phyloP scores from a whole-genome alignment of 306 rosid genomes.

The Cotoneaster glaucophyllus region DNA sequence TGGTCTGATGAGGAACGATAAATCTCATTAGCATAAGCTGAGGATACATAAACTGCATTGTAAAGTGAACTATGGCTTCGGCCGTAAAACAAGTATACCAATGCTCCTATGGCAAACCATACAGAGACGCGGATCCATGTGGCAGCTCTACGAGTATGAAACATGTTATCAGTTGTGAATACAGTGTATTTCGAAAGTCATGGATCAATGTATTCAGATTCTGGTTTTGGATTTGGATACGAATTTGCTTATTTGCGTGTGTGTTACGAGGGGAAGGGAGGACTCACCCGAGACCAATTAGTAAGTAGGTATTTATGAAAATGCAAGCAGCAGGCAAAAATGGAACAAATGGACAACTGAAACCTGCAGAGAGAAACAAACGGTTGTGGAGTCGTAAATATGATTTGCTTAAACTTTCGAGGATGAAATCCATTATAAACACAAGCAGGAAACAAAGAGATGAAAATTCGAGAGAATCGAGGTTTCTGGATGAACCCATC shows the following conservation, averaged over 20 bases:
- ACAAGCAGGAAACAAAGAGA: neutral
- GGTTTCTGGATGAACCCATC: neutral
- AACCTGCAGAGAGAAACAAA: constrained; percentile 34
- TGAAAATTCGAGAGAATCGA: neutral
- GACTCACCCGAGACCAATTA: constrained; percentile 68
- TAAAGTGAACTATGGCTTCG: constrained; percentile 54
- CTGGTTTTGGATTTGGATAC: neutral
- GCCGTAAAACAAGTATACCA: constrained; percentile 51
- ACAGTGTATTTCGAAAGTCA: neutral
- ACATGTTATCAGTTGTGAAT: neutral
- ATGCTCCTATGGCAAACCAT: constrained; percentile 50
- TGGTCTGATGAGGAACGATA: constrained; percentile 26
- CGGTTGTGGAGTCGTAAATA: neutral
- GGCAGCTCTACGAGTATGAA: constrained; percentile 31
- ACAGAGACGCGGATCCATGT: constrained; percentile 58
- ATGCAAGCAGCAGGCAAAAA: constrained; percentile 63
- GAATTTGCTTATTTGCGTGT: neutral
- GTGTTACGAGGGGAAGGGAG: neutral
- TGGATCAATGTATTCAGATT: neutral
- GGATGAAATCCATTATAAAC: neutral
- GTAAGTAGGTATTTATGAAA: constrained; percentile 59
- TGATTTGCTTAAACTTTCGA: neutral
- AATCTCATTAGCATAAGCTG: constrained; percentile 40
- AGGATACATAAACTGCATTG: constrained; percentile 55
- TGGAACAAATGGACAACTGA: constrained; percentile 66